Evolutionary conservation across 257 asterid genomes (phyloP).

Genomic region (Catharanthus roseus): DNA sequence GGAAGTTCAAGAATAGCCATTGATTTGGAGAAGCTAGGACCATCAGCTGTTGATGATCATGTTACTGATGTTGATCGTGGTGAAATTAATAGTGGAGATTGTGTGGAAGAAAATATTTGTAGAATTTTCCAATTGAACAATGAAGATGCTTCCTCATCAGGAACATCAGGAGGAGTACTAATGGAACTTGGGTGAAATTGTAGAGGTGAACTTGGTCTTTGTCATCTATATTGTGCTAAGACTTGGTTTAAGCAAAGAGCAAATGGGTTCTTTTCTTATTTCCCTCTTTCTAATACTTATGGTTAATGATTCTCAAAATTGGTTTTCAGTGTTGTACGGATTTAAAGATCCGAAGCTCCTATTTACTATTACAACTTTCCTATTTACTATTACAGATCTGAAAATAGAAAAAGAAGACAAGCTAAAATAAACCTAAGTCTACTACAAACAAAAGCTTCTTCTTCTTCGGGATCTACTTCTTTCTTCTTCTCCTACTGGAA

Average conservation of each 20-base stretch:
- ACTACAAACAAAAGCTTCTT: too few species aligned
- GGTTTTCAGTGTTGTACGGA: too few species aligned
- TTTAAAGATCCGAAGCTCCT: too few species aligned
- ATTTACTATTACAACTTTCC: too few species aligned
- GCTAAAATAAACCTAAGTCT: too few species aligned
- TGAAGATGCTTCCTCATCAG: slow-evolving; percentile 23
- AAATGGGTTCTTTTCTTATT: slow-evolving; percentile 27
- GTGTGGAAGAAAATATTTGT: slow-evolving; percentile 27
- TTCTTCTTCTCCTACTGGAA: too few species aligned
- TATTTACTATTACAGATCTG: too few species aligned
- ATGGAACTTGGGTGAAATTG: slow-evolving; percentile 46
- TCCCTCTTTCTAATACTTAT: too few species aligned
- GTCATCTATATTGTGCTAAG: slow-evolving; percentile 45
- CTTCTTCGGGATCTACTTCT: too few species aligned
- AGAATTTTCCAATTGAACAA: slow-evolving; percentile 52
- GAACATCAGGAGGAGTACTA: slow-evolving; percentile 23
- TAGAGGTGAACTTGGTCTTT: slow-evolving; percentile 40
- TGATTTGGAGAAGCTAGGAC: not conserved
- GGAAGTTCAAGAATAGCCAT: not conserved
- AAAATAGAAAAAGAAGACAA: too few species aligned
- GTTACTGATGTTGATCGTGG: slow-evolving; percentile 13
- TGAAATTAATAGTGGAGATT: not conserved
- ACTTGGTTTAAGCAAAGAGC: slow-evolving; percentile 49
- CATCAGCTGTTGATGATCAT: not conserved
- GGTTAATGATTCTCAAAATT: not conserved